These are phyloP conservation scores for Larix kaempferi DNA, from an alignment of 75 land plant genomes.

Conservation along the genomic window DNA sequence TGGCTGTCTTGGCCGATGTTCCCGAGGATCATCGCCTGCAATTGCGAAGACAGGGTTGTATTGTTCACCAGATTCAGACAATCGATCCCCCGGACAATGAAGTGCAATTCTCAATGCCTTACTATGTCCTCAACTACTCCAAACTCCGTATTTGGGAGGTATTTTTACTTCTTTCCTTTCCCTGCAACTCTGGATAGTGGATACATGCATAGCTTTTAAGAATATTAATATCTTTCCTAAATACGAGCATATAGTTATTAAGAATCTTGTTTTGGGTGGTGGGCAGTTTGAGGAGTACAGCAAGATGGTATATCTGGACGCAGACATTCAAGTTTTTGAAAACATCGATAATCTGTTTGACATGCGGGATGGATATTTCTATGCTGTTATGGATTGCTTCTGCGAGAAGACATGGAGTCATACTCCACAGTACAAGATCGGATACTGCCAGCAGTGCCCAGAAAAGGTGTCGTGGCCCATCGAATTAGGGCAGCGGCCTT, in stretches of 20 bases:
- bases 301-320: slow-evolving; percentile 59
- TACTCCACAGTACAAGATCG: slow-evolving; percentile 37
- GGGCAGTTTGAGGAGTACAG: slow-evolving; percentile 6
- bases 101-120: slow-evolving; percentile 19
- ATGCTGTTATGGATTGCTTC: slow-evolving; percentile 66
- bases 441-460: slow-evolving; percentile 71
- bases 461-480: slow-evolving; percentile 35
- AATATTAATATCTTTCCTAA: too few species aligned
- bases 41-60: slow-evolving; percentile 37
- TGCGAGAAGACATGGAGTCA: slow-evolving; percentile 63
- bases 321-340: slow-evolving; percentile 58
- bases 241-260: too few species aligned
- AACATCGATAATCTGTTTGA: slow-evolving; percentile 62
- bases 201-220: too few species aligned
- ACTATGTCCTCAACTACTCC: slow-evolving; percentile 66
- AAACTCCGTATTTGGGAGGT: slow-evolving; percentile 69
- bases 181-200: slow-evolving; percentile 12
- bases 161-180: not conserved
- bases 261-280: too few species aligned
- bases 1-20: slow-evolving; percentile 49
- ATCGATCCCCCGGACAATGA: slow-evolving; percentile 34
- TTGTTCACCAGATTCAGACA: slow-evolving; percentile 41
- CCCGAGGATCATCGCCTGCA: slow-evolving; percentile 37
- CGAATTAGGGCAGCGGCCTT: slow-evolving; percentile 26
- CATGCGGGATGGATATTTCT: slow-evolving; percentile 33